Percentiles rank a stretch among this genome's conserved stretches.
Conservation (phyloP, 169 alveolate species). For the Amoebophrya sp. region DNA sequence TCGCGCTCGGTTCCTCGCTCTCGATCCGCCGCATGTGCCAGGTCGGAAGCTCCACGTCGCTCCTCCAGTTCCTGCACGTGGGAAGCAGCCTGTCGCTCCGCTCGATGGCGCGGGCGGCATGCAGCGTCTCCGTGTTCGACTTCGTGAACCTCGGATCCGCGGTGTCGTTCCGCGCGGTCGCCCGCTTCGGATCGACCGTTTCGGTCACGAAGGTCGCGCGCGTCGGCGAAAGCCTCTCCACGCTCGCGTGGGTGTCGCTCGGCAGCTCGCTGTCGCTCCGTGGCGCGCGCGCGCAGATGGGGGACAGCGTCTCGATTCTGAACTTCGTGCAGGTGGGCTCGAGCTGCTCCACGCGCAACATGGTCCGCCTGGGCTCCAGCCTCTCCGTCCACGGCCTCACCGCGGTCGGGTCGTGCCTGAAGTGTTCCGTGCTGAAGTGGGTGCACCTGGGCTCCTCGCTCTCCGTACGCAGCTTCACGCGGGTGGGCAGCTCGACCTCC, state of each 20-base stretch:
- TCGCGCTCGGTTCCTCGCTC: neutral
- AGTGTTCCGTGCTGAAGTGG: neutral
- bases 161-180: neutral
- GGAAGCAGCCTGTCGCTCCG: neutral
- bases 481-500: neutral
- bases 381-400: neutral
- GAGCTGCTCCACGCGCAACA: too few relatives aligned
- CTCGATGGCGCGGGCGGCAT: neutral
- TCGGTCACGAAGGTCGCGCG: neutral
- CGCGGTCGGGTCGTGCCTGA: neutral
- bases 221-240: constrained; percentile 1
- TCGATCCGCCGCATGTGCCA: neutral
- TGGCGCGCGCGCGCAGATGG: constrained; percentile 3
- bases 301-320: too few relatives aligned
- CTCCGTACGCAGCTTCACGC: neutral
- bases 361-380: constrained; percentile 1
- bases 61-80: neutral
- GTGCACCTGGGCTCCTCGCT: neutral
- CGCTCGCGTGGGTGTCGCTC: neutral
- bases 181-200: neutral
- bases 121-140: neutral
- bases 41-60: neutral
- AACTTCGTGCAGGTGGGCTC: too few relatives aligned
- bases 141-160: neutral
- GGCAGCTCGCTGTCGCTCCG: constrained; percentile 9